These are phyloP conservation scores for Hypoxylon trugodes DNA, from an alignment of 495 filamentous ascomycete species.

Conservation along the genomic window DNA sequence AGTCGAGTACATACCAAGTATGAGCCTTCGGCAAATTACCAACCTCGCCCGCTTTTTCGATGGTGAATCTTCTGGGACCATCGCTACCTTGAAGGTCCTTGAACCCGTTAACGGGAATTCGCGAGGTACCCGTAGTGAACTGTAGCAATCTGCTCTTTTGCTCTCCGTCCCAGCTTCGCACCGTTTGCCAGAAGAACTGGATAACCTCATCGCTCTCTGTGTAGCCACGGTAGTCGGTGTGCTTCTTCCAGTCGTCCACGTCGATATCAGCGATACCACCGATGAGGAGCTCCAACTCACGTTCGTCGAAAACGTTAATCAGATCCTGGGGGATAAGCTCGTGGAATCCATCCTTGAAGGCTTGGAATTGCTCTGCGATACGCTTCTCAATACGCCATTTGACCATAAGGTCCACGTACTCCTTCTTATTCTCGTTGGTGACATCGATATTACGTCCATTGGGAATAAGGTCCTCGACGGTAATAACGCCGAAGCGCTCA, in stretches of 20 bases:
- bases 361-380: constrained; percentile 96
- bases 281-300: constrained; percentile 94
- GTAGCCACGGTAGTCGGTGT: constrained; percentile 99
- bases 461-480: constrained; percentile 91
- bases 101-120: constrained; percentile 99
- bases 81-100: constrained; percentile 99
- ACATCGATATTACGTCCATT: constrained; percentile 91
- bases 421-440: constrained; percentile 95
- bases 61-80: constrained; percentile 93
- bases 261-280: constrained; percentile 99
- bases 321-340: constrained; percentile 96
- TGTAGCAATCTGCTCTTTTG: constrained; percentile 96
- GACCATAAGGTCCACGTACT: constrained; percentile 95
- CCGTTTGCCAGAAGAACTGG: constrained; percentile 97
- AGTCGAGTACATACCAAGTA: constrained; percentile 78
- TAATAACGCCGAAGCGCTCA: constrained; percentile 93
- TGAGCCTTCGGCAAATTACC: constrained; percentile 93
- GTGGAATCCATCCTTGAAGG: constrained; percentile 96
- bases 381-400: constrained; percentile 99
- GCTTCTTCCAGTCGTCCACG: constrained; percentile 99
- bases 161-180: constrained; percentile 96
- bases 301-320: constrained; percentile 98
- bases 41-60: constrained; percentile 94
- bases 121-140: constrained; percentile 96
- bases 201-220: constrained; percentile 97